Evolutionary conservation across 2,329 filamentous ascomycete genomes (phyloP), one percentile per base, ranked within the genome.

Genomic region (Alternaria gansuensis): DNA sequence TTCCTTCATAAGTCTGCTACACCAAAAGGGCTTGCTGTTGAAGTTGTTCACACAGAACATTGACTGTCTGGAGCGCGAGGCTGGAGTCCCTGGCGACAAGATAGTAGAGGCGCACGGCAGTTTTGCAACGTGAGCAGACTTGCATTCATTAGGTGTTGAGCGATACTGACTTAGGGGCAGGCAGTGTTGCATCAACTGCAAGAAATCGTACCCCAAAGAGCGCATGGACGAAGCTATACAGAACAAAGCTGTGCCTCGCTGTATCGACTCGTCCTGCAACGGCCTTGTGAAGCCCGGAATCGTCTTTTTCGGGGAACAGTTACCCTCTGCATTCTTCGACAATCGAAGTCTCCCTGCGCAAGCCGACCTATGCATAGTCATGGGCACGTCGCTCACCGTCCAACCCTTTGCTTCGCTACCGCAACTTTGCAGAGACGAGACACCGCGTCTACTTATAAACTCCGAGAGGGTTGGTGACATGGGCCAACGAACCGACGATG

Each of bases 1-100:
- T 79, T 89, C 87, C 34, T 99, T 99, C 78, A 88, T 99, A 70
- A 84, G 87, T 13, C 82, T 99, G 24, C 87, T 98, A 14, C 85
- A 93, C 57, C 82, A 88, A 60, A 97, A 96, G 79, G 87, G 87
- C 4, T 81, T 94, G 39, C 81, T 99, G 24, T 81, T 90, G 65
- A 95, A 93, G 82, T 86, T 95, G 52, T 99, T 98, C 77, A 97
- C 95, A 0, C 95, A 99, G 75, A 99, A 99, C 73, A 98, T 99
- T 67, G 95, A 99, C 80, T 97, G 93, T 71, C 84, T 99, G 11
- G 95, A 99, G 79, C 87, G 93, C 23, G 84, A 87, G 66, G 95
- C 94, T 11, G 95, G 95, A 26, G 88, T 99, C 0, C 91, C 93
- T 0, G 84, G 82, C 0, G 88, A 94, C 2, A 88, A 86, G 77